phyloP scores from a whole-genome alignment of 805 yeast genomes.

The Yamadazyma phyllophila region DNA sequence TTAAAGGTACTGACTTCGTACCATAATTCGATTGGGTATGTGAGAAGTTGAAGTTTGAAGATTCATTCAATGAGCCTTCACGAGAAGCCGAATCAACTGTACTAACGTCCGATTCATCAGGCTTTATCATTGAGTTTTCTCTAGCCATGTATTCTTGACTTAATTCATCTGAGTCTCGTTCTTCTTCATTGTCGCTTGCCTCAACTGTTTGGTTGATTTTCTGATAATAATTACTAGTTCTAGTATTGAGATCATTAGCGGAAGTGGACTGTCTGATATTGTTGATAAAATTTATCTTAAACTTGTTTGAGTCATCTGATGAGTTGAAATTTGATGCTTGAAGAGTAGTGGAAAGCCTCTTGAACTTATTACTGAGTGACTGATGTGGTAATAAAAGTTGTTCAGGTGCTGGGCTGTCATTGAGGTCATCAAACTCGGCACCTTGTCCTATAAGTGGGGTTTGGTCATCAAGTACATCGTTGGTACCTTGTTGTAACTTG shows the following conservation, averaged over 20 bases:
- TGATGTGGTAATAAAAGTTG: slow-evolving; percentile 26
- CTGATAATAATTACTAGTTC: slow-evolving; percentile 32
- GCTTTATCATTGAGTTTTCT: slow-evolving; percentile 9
- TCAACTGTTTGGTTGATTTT: slow-evolving; percentile 26
- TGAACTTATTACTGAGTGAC: slow-evolving; percentile 34
- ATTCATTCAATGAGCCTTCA: neutral
- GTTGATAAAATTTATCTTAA: slow-evolving; percentile 38
- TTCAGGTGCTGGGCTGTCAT: slow-evolving; percentile 12
- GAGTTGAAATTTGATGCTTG: slow-evolving; percentile 26
- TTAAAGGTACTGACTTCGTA: slow-evolving; percentile 18
- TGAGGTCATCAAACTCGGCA: slow-evolving; percentile 22
- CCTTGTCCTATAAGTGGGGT: slow-evolving; percentile 26
- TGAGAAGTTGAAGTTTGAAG: slow-evolving; percentile 4
- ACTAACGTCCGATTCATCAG: slow-evolving; percentile 21
- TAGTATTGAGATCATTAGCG: slow-evolving; percentile 5
- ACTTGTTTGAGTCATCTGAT: slow-evolving; percentile 40
- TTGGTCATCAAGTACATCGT: slow-evolving; percentile 21
- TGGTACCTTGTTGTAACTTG: slow-evolving; percentile 16
- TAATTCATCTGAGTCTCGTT: slow-evolving; percentile 11
- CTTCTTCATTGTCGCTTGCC: neutral
- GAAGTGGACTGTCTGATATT: slow-evolving; percentile 24
- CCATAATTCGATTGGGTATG: neutral
- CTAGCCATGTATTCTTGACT: neutral
- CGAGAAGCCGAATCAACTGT: slow-evolving; percentile 10
- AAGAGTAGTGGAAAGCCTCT: slow-evolving; percentile 35